These are phyloP conservation scores for Aspergillus coremiiformis DNA, from an alignment of 495 filamentous ascomycete species.

Conservation along the genomic window DNA sequence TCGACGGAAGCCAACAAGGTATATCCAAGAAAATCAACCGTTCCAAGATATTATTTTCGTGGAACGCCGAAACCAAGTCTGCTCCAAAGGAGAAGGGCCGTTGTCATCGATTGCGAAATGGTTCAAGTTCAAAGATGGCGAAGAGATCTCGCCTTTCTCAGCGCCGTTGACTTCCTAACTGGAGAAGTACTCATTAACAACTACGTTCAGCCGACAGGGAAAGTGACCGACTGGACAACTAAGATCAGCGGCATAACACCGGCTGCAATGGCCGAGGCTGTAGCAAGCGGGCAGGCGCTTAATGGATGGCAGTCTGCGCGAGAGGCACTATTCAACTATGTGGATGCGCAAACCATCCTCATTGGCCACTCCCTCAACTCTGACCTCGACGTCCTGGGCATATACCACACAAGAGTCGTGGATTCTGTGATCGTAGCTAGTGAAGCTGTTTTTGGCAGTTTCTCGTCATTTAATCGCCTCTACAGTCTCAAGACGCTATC, in stretches of 20 bases:
- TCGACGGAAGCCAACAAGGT: background rate
- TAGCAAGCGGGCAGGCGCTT: slow-evolving; percentile 25
- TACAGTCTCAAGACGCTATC: slow-evolving; percentile 29
- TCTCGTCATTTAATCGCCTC: slow-evolving; percentile 1
- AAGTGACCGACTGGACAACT: slow-evolving; percentile 31
- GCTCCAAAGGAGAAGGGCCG: slow-evolving; percentile 9
- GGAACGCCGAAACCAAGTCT: slow-evolving; percentile 1
- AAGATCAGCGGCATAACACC: slow-evolving; percentile 30
- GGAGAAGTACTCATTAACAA: slow-evolving; percentile 39
- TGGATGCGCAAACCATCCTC: slow-evolving; percentile 38
- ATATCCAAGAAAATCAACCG: background rate
- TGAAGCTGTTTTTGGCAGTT: slow-evolving; percentile 16
- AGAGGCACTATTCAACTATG: slow-evolving; percentile 28
- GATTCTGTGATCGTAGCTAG: slow-evolving; percentile 28
- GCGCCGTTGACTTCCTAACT: slow-evolving; percentile 42
- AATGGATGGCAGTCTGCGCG: slow-evolving; percentile 35
- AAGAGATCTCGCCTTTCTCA: slow-evolving; percentile 19
- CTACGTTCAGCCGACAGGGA: slow-evolving; percentile 28
- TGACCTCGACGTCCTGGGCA: slow-evolving; percentile 37
- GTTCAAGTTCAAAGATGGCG: slow-evolving; percentile 10
- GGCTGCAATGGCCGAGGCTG: slow-evolving; percentile 22
- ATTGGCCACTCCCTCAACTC: slow-evolving; percentile 39
- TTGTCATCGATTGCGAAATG: slow-evolving; percentile 33
- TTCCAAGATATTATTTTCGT: background rate
- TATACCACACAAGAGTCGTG: slow-evolving; percentile 35